phyloP scores from a whole-genome alignment of 1,284 basidiomycete genomes.

The Melampsora americana region DNA sequence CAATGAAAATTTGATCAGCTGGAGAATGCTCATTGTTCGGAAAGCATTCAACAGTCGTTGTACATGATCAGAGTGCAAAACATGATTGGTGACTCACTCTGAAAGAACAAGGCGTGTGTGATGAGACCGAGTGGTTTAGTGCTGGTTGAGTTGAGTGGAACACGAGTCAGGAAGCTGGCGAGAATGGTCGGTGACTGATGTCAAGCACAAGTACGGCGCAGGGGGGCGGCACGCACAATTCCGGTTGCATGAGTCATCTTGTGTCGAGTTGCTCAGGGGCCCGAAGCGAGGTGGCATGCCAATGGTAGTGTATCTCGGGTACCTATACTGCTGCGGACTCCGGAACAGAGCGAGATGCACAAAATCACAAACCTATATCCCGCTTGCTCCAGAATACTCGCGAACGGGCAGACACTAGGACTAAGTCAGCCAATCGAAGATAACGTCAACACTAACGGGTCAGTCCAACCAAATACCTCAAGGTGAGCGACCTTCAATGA shows the following conservation, averaged over 20 bases:
- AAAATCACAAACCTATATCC: conserved; percentile 16
- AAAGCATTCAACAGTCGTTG: background rate
- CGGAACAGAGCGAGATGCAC: background rate
- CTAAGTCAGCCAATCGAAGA: background rate
- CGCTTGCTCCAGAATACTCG: conserved; percentile 10
- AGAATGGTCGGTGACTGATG: no score
- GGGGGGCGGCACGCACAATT: background rate
- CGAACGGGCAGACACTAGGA: background rate
- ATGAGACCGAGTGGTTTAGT: background rate
- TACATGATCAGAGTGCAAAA: background rate
- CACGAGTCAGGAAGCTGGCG: background rate
- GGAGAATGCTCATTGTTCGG: background rate
- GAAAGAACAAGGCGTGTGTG: background rate
- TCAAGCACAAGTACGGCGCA: background rate
- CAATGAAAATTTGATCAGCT: no score
- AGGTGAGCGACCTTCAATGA: conserved; percentile 5
- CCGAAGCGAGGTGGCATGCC: no score
- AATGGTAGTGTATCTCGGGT: no score
- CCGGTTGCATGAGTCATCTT: background rate
- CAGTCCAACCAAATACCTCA: background rate
- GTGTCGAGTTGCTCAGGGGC: no score
- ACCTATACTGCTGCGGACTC: conserved; percentile 11
- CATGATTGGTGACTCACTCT: background rate
- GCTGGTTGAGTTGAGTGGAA: background rate
- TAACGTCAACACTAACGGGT: conserved; percentile 1